These are phyloP conservation scores for Fusarium annulatum DNA, from an alignment of 2,329 filamentous ascomycete species.

Conservation along the genomic window DNA sequence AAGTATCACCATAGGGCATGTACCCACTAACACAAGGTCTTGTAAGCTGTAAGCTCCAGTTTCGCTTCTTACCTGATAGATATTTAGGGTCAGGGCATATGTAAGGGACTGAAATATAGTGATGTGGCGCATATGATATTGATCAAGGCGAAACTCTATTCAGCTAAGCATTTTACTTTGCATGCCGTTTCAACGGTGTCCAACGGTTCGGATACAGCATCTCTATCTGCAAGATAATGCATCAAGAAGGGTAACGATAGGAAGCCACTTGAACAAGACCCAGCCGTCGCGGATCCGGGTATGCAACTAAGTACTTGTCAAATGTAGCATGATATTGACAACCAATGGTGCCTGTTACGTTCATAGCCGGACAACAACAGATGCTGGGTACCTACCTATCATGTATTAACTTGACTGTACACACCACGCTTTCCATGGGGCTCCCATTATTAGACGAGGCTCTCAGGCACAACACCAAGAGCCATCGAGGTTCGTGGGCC, in stretches of 20 bases:
- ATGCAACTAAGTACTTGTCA: not conserved
- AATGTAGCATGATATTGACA: constrained; percentile 5
- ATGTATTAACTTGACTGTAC: constrained; percentile 7
- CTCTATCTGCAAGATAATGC: constrained; percentile 20
- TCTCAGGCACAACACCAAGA: not conserved
- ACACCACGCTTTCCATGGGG: not conserved
- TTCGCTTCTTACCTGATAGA: constrained; percentile 1
- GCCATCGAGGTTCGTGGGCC: not conserved
- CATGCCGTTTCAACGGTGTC: constrained; percentile 8
- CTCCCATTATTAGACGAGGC: constrained; percentile 15
- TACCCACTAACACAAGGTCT: constrained; percentile 1
- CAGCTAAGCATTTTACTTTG: constrained; percentile 6
- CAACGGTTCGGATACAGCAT: constrained; percentile 21
- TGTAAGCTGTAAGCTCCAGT: constrained; percentile 4
- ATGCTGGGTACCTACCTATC: not conserved
- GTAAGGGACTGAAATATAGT: constrained; percentile 2
- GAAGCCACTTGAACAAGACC: constrained; percentile 22
- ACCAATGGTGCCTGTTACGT: not conserved
- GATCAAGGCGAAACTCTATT: constrained; percentile 20
- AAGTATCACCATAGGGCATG: constrained; percentile 22
- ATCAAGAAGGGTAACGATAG: constrained; percentile 23
- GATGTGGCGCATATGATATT: constrained; percentile 23
- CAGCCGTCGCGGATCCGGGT: not conserved
- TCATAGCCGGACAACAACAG: constrained; percentile 7
- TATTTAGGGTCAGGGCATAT: constrained; percentile 2